phyloP scores from a whole-genome alignment of 768 basidiomycete species.

The Trametes gibbosa region DNA sequence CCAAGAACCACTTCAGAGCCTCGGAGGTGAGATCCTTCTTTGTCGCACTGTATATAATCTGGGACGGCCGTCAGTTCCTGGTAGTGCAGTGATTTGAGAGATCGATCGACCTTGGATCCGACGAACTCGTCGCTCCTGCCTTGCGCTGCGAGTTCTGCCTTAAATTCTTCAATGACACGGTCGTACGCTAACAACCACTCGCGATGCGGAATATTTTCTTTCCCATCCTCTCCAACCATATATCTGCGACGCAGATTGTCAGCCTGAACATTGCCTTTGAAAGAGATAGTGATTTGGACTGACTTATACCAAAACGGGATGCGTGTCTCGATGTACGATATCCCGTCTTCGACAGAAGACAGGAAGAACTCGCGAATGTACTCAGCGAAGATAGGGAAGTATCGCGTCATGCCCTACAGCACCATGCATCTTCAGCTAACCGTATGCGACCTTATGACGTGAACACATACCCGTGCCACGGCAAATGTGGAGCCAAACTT shows the following conservation, averaged over 20 bases:
- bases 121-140: slow-evolving; percentile 60
- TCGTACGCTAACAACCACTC: slow-evolving; percentile 57
- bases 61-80: not conserved
- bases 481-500: slow-evolving; percentile 59
- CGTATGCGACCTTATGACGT: not conserved
- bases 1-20: slow-evolving; percentile 60
- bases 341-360: slow-evolving; percentile 63
- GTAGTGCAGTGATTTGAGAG: not conserved
- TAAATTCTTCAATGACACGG: slow-evolving; percentile 48
- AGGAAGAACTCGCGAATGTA: slow-evolving; percentile 63
- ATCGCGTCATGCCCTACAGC: slow-evolving; percentile 34
- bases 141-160: slow-evolving; percentile 45
- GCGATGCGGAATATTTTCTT: slow-evolving; percentile 53
- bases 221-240: slow-evolving; percentile 55
- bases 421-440: slow-evolving; percentile 21
- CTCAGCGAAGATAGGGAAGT: slow-evolving; percentile 53
- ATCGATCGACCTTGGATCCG: slow-evolving; percentile 52
- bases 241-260: slow-evolving; percentile 36
- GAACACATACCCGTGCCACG: slow-evolving; percentile 43
- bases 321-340: slow-evolving; percentile 66
- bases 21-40: slow-evolving; percentile 48
- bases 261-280: not conserved
- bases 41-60: slow-evolving; percentile 58
- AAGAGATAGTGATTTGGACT: not conserved
- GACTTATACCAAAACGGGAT: slow-evolving; percentile 62